Base-by-base conservation (phyloP, 495 filamentous ascomycete genomes). In the Xylaria cubensis region DNA sequence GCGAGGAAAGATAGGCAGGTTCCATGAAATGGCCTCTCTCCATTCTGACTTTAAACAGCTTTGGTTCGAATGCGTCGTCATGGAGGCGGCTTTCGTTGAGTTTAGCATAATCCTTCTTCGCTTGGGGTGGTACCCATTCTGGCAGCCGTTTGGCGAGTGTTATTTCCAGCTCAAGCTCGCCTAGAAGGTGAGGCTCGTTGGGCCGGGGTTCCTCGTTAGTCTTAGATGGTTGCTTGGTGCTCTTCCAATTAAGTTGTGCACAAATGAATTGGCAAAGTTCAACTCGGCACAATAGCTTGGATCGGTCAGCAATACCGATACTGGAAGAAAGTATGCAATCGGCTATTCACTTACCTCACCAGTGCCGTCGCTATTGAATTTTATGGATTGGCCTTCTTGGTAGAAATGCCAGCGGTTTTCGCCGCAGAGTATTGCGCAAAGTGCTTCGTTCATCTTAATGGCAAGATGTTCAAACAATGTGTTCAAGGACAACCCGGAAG, bases 21-120 rank as follows among this genome's bases (percentile, higher is more conserved):
- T 72, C 70, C 36, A 76, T 63, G 70, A 80, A 80, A 59, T 78
- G 75, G 63, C 76, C 78, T 69, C 73, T 77, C 63, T 80, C 77
- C 24, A 80, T 67, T 32, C 73, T 74, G 58, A 79, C 55, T 32
- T 75, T 79, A 62, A 71, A 80, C 32, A 56, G 53, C 69, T 77
- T 80, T 5, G 78, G 53, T 64, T n/a, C 70, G 70, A 77, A 79
- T 26, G 78, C 77, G 50, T 76, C 78, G 67, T 79, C 78, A 39
- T 41, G 66, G 46, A 80, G 73, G 61, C 63, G 56, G 24, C 15
- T 3, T 72, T 72, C 73, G 46, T 79, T 79, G 41, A 77, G 39
- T 6, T 64, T 64, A 15, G 67, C 69, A 29, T 59, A 62, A 64
- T 68, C 48, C 73, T 41, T 39, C 41, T 67, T 50, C 39, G 46